Percentiles rank a stretch among this genome's conserved stretches.
These are phyloP conservation scores for Mucor piriformis DNA, from an alignment of 371 early-diverging fungal genomes.

Conservation along the genomic window DNA sequence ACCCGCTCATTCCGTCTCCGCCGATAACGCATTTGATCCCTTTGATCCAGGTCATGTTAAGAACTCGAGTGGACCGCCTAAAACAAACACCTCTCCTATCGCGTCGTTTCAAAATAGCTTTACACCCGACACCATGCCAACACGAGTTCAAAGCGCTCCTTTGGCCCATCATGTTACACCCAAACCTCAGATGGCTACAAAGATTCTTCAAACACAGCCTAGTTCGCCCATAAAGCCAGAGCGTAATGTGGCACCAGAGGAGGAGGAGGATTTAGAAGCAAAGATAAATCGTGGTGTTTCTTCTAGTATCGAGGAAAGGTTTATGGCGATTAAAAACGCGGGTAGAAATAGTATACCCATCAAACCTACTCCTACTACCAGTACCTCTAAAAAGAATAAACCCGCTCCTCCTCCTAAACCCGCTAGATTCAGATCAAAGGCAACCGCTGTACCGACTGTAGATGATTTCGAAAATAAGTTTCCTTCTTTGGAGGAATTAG, in stretches of 20 bases:
- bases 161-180: slow-evolving; percentile 12
- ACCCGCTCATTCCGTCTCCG: slow-evolving; percentile 1
- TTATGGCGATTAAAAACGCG: slow-evolving; percentile 32
- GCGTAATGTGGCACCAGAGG: neutral
- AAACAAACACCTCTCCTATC: neutral
- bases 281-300: slow-evolving; percentile 26
- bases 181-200: slow-evolving; percentile 15
- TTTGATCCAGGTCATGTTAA: slow-evolving; percentile 25
- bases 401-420: slow-evolving; percentile 51
- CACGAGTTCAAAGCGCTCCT: slow-evolving; percentile 22
- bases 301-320: slow-evolving; percentile 40
- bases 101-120: slow-evolving; percentile 11
- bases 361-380: neutral
- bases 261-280: neutral
- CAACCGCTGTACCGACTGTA: slow-evolving; percentile 16
- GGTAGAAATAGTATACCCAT: slow-evolving; percentile 1
- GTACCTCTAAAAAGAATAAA: slow-evolving; percentile 18
- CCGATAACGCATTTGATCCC: slow-evolving; percentile 23
- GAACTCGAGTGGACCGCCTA: neutral
- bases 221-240: slow-evolving; percentile 3
- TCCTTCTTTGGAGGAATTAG: slow-evolving; percentile 40
- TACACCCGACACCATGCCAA: slow-evolving; percentile 3
- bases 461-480: slow-evolving; percentile 48
- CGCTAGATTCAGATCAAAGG: slow-evolving; percentile 40
- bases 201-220: slow-evolving; percentile 15